phyloP scores from a whole-genome alignment of 139 green algal genomes.

The Axilococcus clingmanii region DNA sequence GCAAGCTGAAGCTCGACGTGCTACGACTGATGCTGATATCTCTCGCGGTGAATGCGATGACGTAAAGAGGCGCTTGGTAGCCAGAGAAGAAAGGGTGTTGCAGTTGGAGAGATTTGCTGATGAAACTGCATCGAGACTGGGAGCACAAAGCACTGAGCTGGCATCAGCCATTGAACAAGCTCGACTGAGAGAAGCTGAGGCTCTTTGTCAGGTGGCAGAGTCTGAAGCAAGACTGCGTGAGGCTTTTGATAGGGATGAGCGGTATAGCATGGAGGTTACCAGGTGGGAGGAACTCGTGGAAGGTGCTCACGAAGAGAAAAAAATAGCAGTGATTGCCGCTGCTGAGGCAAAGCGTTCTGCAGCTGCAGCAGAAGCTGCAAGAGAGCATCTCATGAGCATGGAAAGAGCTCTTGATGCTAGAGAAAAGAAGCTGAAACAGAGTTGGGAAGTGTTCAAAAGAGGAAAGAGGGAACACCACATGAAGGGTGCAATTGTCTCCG shows the following conservation, averaged over 20 bases:
- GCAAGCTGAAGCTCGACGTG: constrained; percentile 19
- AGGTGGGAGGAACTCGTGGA: constrained; percentile 17
- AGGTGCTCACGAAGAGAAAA: constrained; percentile 6
- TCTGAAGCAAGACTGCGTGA: constrained; percentile 24
- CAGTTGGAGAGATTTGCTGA: constrained; percentile 14
- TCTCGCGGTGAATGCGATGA: no score
- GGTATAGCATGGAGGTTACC: constrained; percentile 12
- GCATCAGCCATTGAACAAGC: constrained; percentile 15
- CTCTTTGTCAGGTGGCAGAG: constrained; percentile 4
- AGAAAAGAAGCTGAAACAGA: constrained; percentile 35
- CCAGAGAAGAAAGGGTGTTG: constrained; percentile 18
- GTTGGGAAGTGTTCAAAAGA: constrained; percentile 30
- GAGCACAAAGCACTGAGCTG: constrained; percentile 15
- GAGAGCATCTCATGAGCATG: constrained; percentile 16
- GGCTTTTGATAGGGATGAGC: constrained; percentile 13
- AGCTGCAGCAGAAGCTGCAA: constrained; percentile 18
- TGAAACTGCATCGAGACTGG: constrained; percentile 10
- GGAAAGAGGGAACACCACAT: no score
- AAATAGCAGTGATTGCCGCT: neutral
- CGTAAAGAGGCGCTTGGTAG: constrained; percentile 1
- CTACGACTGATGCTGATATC: constrained; percentile 12
- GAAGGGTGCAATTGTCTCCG: no score
- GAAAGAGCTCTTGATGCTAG: constrained; percentile 26
- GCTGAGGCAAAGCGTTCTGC: constrained; percentile 13
- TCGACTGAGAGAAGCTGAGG: constrained; percentile 19